phyloP scores from a whole-genome alignment of 257 asterid genomes.

The Perilla frutescens region DNA sequence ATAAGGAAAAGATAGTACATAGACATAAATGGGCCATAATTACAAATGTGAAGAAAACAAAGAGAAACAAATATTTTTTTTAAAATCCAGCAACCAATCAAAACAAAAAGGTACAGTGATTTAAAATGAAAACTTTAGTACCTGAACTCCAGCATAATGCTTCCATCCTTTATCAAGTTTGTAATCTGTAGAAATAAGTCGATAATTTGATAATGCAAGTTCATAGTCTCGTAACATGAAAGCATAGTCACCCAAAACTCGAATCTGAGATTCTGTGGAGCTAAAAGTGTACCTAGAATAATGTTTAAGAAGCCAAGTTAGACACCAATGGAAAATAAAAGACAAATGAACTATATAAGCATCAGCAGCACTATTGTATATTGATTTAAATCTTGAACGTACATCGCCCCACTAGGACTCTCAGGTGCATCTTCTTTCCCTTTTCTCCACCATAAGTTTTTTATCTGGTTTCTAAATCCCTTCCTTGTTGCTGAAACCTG shows the following conservation, averaged over 20 bases:
- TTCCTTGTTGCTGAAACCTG: constrained; percentile 98
- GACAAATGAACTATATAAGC: constrained; percentile 25
- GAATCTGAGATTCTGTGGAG: constrained; percentile 94
- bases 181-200: constrained; percentile 89
- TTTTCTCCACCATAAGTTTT: constrained; percentile 99
- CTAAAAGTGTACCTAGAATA: constrained; percentile 85
- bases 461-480: constrained; percentile 97
- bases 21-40: constrained; percentile 7
- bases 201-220: constrained; percentile 96
- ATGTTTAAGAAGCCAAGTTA: constrained; percentile 49
- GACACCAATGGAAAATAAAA: constrained; percentile 34
- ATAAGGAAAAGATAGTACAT: constrained; percentile 16
- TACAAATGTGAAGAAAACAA: not conserved
- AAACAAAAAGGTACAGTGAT: constrained; percentile 25
- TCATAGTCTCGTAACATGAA: constrained; percentile 98
- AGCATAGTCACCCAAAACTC: constrained; percentile 96
- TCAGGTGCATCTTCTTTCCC: constrained; percentile 94
- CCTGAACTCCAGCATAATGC: constrained; percentile 98
- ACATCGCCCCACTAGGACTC: constrained; percentile 68
- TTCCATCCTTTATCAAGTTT: constrained; percentile 99
- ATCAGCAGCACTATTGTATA: constrained; percentile 31
- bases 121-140: constrained; percentile 34
- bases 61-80: not conserved
- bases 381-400: constrained; percentile 42
- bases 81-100: constrained; percentile 29